These are phyloP conservation scores for Rubroshorea leprosula DNA, from an alignment of 345 rosid genomes.

Conservation along the genomic window DNA sequence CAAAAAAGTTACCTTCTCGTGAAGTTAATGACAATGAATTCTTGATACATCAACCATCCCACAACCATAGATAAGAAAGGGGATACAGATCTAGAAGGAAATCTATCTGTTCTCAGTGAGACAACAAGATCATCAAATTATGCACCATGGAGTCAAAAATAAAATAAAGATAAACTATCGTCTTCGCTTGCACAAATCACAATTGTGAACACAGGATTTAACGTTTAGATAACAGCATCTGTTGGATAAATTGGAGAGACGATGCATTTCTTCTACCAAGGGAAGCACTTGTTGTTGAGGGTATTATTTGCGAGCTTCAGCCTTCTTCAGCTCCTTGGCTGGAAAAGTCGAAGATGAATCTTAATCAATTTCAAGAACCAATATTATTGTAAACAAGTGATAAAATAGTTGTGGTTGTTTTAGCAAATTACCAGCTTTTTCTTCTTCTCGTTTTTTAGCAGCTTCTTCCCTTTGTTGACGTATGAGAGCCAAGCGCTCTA, in stretches of 20 bases:
- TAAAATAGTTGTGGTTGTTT: neutral
- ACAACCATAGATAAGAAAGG: no score
- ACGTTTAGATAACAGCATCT: neutral
- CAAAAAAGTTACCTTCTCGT: no score
- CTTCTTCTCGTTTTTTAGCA: conserved; percentile 61
- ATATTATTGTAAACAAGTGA: neutral
- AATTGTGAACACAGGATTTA: no score
- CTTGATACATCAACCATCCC: no score
- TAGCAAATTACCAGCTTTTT: conserved; percentile 47
- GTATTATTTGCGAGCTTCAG: conserved; percentile 51
- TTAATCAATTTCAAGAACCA: neutral
- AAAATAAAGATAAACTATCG: no score
- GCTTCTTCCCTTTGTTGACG: conserved; percentile 71
- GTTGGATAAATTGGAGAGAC: neutral
- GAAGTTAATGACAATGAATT: no score
- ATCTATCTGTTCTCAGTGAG: no score
- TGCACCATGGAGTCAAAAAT: no score
- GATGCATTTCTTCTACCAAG: no score
- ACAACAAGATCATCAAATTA: no score
- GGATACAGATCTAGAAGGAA: no score
- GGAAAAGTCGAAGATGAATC: conserved; percentile 17
- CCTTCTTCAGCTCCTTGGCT: conserved; percentile 64
- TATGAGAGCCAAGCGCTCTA: conserved; percentile 57
- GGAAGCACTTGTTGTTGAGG: neutral
- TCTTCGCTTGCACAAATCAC: no score